Evolutionary conservation across 352 stramenopile species (phyloP).

Genomic region (Phytophthora colocasiae): DNA sequence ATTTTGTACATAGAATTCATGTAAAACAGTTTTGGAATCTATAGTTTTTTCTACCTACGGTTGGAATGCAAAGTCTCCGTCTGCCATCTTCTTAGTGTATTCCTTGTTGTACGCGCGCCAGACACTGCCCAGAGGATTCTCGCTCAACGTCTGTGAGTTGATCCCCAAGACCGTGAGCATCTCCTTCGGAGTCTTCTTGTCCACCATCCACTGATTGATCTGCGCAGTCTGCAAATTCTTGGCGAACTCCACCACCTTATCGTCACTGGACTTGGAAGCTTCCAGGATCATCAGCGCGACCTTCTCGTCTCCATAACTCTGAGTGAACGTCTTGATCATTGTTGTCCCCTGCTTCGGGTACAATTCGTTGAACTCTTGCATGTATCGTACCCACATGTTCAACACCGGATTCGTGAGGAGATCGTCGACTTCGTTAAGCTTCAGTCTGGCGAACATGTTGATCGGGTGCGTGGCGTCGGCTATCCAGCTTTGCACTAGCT

Average conservation of each 20-base stretch:
- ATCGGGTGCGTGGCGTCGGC: not conserved
- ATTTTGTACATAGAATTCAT: not conserved
- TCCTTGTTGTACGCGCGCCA: slow-evolving; percentile 25
- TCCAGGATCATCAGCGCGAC: slow-evolving; percentile 16
- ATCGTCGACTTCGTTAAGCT: slow-evolving; percentile 7
- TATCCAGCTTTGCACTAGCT: not conserved
- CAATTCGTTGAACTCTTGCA: slow-evolving; percentile 16
- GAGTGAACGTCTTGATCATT: slow-evolving; percentile 18
- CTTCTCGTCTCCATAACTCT: slow-evolving; percentile 22
- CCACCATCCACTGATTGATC: slow-evolving; percentile 19
- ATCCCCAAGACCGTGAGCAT: slow-evolving; percentile 20
- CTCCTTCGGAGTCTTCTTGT: slow-evolving; percentile 3
- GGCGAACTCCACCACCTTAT: slow-evolving; percentile 2
- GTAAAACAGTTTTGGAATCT: not conserved
- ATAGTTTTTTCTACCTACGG: not conserved
- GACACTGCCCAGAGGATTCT: slow-evolving; percentile 4
- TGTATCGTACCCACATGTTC: slow-evolving; percentile 6
- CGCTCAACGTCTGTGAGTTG: not conserved
- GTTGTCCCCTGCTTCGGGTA: slow-evolving; percentile 1
- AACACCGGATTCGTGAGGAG: slow-evolving; percentile 11
- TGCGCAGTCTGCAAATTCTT: slow-evolving; percentile 15
- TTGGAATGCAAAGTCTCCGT: not conserved
- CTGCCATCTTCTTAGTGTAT: slow-evolving; percentile 2
- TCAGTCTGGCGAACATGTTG: slow-evolving; percentile 3
- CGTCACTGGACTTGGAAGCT: not conserved